Conservation (phyloP, 345 rosid genomes). For the Isatis tinctoria region DNA sequence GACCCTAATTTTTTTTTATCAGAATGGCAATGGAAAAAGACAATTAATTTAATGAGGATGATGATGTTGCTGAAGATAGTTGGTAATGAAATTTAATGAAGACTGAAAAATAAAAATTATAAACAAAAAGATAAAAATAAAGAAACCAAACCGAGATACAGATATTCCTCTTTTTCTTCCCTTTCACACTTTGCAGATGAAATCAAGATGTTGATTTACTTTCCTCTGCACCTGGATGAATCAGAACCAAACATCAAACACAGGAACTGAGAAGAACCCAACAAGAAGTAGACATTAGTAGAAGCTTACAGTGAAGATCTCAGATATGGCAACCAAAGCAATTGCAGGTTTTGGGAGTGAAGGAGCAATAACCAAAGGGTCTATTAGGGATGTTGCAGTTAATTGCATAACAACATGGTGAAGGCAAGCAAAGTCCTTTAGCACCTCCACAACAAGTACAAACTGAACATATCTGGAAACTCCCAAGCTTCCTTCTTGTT, state of each 20-base stretch:
- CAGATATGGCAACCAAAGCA: conserved; percentile 90
- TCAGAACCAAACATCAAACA: conserved; percentile 5
- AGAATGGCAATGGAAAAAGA: conserved; percentile 20
- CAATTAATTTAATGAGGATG: conserved; percentile 26
- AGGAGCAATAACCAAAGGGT: conserved; percentile 95
- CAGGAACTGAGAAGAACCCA: background rate
- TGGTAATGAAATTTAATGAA: conserved; percentile 28
- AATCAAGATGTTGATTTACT: conserved; percentile 21
- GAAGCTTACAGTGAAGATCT: conserved; percentile 16
- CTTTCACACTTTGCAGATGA: conserved; percentile 39
- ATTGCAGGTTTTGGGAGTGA: conserved; percentile 94
- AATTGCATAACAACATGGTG: conserved; percentile 96
- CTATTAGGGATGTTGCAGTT: conserved; percentile 96
- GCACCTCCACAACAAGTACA: conserved; percentile 98
- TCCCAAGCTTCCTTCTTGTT: conserved; percentile 72
- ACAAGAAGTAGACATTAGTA: background rate
- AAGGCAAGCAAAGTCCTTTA: conserved; percentile 69
- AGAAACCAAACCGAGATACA: conserved; percentile 52
- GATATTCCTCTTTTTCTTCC: conserved; percentile 39
- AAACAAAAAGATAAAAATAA: conserved; percentile 40
- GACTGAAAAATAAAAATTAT: conserved; percentile 9
- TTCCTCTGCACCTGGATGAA: background rate
- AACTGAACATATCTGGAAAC: conserved; percentile 86
- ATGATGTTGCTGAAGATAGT: conserved; percentile 26
- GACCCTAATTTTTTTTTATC: background rate